Evolutionary conservation across 139 green algal species (phyloP), one percentile per base, ranked within the genome.

Genomic region (Tetraselmis chui): DNA sequence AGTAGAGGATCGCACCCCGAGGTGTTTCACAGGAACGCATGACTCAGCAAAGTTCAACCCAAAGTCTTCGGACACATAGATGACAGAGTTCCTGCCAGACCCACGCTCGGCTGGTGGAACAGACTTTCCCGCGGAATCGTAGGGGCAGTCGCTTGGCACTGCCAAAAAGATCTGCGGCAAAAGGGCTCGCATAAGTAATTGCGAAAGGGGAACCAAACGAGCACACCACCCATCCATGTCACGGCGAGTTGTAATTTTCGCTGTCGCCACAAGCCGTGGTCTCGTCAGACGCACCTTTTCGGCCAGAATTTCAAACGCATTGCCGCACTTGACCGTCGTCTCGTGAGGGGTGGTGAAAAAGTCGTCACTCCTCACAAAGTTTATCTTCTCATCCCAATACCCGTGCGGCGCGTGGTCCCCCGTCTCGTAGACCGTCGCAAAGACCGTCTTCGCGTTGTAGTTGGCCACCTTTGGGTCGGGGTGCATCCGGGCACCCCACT

Each of bases 371-470:
- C 58, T 83, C 23, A 83, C 59, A 31, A 83, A 83, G 58, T 76
- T 29, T 26, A 77, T 77, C 22, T 83, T 83, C 58, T 83, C 74
- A 58, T 83, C 79, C 29, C 32, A 83, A 58, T 26, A 76, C 79
- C 27, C 32, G 58, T 83, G 29, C 25, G 24, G 31, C 31, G 74
- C 28, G 22, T 83, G 29, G 58, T 83, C 79, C 2, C 29, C 25
- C 2, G 59, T 58, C 79, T 83, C 79, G 79, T 78, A 83, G 30
- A 83, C 79, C 22, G 79, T 79, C 23, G 79, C 79, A 30, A 83
- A 80, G 23, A 83, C 79, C 74, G 29, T 28, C 80, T 58, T 30
- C 24, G 2, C 79, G 24, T 79, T 32, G 78, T 59, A 79, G 29
- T 31, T 29, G 31, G 28, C 31, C 26, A 29, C 28, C 79, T 81